These are phyloP conservation scores for Berkeleyomyces rouxiae DNA, from an alignment of 2,329 filamentous ascomycete genomes.

Conservation along the genomic window DNA sequence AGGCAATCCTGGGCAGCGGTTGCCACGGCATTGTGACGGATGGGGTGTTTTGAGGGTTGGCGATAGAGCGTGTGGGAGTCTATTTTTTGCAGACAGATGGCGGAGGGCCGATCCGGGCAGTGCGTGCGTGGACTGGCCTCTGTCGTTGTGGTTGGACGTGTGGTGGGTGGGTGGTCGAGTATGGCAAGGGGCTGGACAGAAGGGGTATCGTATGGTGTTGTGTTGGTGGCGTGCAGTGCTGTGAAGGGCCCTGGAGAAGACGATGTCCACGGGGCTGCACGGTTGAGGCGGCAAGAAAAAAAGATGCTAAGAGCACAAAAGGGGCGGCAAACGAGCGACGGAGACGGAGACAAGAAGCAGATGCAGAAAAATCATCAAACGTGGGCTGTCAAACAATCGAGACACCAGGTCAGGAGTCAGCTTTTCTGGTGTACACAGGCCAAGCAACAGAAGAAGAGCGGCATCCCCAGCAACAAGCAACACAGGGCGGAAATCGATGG, in stretches of 20 bases:
- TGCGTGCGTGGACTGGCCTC: background rate
- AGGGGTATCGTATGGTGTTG: background rate
- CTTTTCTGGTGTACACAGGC: background rate
- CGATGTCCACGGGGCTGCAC: background rate
- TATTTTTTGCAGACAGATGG: background rate
- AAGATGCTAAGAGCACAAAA: background rate
- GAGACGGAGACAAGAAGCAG: background rate
- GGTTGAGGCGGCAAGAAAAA: background rate
- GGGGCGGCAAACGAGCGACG: background rate
- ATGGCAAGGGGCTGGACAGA: background rate
- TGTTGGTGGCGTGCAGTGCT: background rate
- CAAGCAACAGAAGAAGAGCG: background rate
- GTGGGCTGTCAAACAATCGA: background rate
- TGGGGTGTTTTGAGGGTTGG: background rate
- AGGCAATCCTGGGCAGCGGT: constrained; percentile 90
- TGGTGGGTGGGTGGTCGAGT: background rate
- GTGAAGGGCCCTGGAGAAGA: background rate
- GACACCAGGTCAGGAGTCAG: background rate
- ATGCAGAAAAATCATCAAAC: constrained; percentile 1
- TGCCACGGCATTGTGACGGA: constrained; percentile 63
- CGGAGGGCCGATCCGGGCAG: background rate
- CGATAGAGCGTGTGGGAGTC: background rate
- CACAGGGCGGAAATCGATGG: no score
- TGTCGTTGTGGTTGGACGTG: background rate
- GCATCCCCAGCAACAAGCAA: background rate